Evolutionary conservation across 495 filamentous ascomycete genomes (phyloP).

Genomic region (Xylaria palmicola): DNA sequence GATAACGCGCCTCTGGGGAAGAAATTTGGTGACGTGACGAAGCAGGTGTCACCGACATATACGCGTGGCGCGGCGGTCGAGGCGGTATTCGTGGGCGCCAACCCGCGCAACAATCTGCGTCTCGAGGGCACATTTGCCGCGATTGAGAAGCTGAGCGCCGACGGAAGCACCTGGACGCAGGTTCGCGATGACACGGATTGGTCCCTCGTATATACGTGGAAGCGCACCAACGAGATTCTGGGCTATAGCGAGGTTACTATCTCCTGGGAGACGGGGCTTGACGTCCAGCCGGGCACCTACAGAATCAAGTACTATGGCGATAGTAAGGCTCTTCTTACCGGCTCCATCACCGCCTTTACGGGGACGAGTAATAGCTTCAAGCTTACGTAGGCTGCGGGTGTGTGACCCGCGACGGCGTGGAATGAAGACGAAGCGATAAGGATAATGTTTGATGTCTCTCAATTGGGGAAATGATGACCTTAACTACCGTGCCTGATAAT

Average conservation of each 20-base stretch:
- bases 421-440: background rate
- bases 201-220: constrained; percentile 79
- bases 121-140: constrained; percentile 79
- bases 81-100: constrained; percentile 80
- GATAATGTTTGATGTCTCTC: background rate
- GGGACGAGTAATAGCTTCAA: constrained; percentile 68
- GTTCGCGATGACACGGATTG: constrained; percentile 77
- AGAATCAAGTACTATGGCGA: constrained; percentile 86
- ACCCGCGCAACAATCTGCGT: constrained; percentile 85
- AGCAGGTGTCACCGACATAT: constrained; percentile 58
- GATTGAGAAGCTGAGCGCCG: constrained; percentile 62
- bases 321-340: constrained; percentile 61
- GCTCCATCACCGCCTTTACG: constrained; percentile 68
- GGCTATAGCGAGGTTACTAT: constrained; percentile 78
- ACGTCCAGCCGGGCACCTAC: constrained; percentile 64
- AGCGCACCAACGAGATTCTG: constrained; percentile 65
- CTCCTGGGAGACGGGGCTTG: constrained; percentile 69
- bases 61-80: constrained; percentile 60
- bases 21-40: constrained; percentile 66
- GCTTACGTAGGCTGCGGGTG: constrained; percentile 26
- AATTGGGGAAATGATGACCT: background rate
- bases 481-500: background rate
- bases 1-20: constrained; percentile 67
- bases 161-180: constrained; percentile 58
- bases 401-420: background rate